Evolutionary conservation across 768 basidiomycete species (phyloP), one percentile per base, ranked within the genome.

Genomic region (Leccinum olivaceopallidum): DNA sequence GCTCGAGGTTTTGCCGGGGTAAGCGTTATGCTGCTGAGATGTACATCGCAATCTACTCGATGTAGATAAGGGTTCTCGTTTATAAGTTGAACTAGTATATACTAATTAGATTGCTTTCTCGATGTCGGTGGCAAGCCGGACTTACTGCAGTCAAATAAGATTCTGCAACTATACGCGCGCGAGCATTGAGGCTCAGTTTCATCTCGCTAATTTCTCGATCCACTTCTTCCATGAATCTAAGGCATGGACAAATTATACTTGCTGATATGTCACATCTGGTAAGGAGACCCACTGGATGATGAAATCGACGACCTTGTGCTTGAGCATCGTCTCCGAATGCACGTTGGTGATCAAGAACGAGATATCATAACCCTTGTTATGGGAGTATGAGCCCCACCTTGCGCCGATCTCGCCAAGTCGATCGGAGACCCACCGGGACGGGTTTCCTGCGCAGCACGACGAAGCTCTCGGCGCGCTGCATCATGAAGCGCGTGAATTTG

Each of bases 191-290:
- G 68, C 90, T 94, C 14, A 99, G 86, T 73, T 98, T 98, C 93
- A 98, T 98, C 76, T 98, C 97, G 61, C 94, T 97, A 71, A 99
- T 98, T 77, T 99, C 97, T 76, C 92, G 95, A 77, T 99, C 97
- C 1, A 99, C 97, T 69, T 98, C 97, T 71, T 98, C 95, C 95
- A 98, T 98, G 73, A 98, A 95, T 72, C 92, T 95, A 64, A 14
- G 42, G 42, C 32, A 42, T 48, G 42, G 68, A 4, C 18, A 28
- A 16, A 18, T 9, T 39, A 28, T 54, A 57, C 53, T 39, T 3
- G 13, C 22, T 30, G 4, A 30, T 22, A 44, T 6, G 37, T 47
- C 16, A 54, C 30, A 52, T 50, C 61, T 56, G 55, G 22, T 3
- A 68, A 59, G 55, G 69, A 64, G 12, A 78, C 88, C 53, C 63